Percentiles rank a stretch among this genome's conserved stretches.
Conservation (phyloP, 306 rosid genomes). For the Neltuma alba region DNA sequence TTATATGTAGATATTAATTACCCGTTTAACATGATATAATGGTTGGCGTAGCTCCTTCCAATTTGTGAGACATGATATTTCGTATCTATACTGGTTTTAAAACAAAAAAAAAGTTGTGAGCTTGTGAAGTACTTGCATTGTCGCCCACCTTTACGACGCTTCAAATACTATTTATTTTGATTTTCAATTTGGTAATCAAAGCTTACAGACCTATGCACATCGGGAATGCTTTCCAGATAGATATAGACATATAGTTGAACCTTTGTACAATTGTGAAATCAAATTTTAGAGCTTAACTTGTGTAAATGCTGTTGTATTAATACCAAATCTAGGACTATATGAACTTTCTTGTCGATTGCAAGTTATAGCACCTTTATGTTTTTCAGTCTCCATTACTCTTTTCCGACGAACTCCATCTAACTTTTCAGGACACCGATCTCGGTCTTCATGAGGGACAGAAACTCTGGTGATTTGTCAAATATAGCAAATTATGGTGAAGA, state of each 20-base stretch:
- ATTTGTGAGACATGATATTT: not conserved
- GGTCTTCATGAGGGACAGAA: slow-evolving; percentile 76
- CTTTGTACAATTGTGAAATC: not conserved
- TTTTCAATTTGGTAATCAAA: not conserved
- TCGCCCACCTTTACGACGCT: not conserved
- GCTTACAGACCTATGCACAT: too few relatives aligned
- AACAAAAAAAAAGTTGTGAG: not conserved
- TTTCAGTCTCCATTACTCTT: not conserved
- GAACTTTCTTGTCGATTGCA: not conserved
- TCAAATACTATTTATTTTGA: not conserved
- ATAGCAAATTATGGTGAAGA: slow-evolving; percentile 90
- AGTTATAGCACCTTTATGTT: not conserved
- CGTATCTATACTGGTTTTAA: not conserved
- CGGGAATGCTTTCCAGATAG: not conserved
- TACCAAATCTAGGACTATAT: not conserved
- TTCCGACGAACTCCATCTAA: slow-evolving; percentile 30
- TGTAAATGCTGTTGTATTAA: not conserved
- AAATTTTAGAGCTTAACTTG: not conserved
- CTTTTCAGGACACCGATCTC: slow-evolving; percentile 70
- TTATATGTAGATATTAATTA: not conserved
- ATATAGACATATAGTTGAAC: not conserved
- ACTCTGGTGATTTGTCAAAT: slow-evolving; percentile 60
- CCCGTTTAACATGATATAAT: not conserved
- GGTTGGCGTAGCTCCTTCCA: not conserved
- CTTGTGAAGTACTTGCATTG: slow-evolving; percentile 8